These are phyloP conservation scores for Stagonosporopsis tanaceti DNA, from an alignment of 2,329 filamentous ascomycete genomes.

Conservation along the genomic window DNA sequence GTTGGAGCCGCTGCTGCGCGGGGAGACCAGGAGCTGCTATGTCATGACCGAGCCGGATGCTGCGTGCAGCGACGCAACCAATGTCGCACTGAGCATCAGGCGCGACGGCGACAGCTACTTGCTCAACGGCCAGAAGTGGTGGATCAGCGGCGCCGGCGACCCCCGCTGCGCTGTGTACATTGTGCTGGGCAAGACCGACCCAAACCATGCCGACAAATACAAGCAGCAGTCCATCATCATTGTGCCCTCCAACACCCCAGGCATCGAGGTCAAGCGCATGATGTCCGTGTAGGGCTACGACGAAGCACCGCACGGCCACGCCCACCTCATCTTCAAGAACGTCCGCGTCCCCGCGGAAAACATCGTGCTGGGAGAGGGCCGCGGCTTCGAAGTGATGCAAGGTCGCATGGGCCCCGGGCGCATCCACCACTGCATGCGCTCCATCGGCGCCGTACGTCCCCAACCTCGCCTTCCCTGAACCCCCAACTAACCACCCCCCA, in stretches of 20 bases:
- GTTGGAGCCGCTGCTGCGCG: conserved; percentile 80
- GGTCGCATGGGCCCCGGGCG: conserved; percentile 91
- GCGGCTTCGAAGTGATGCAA: conserved; percentile 98
- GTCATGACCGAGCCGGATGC: conserved; percentile 90
- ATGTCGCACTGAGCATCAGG: conserved; percentile 81
- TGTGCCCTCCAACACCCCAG: conserved; percentile 79
- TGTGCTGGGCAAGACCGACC: conserved; percentile 90
- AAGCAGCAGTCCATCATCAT: conserved; percentile 90
- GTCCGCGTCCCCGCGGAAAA: conserved; percentile 82
- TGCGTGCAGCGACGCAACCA: conserved; percentile 86
- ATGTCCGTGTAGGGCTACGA: conserved; percentile 92
- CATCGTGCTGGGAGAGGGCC: conserved; percentile 87
- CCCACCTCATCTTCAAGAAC: conserved; percentile 85
- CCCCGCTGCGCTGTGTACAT: conserved; percentile 89
- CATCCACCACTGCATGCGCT: conserved; percentile 95
- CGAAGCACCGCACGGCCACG: conserved; percentile 95
- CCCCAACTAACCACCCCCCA: conserved; percentile 35
- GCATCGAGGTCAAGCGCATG: conserved; percentile 89
- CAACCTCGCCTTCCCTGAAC: neutral
- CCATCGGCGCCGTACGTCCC: conserved; percentile 77
- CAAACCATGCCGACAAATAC: conserved; percentile 76
- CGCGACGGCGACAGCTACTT: conserved; percentile 86
- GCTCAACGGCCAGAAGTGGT: conserved; percentile 97
- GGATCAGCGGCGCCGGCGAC: conserved; percentile 93
- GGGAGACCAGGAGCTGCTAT: conserved; percentile 84